Percentiles rank a stretch among this genome's conserved stretches.
Conservation (phyloP, 192 early-diverging fungal species). For the Gryganskiella cystojenkinii region DNA sequence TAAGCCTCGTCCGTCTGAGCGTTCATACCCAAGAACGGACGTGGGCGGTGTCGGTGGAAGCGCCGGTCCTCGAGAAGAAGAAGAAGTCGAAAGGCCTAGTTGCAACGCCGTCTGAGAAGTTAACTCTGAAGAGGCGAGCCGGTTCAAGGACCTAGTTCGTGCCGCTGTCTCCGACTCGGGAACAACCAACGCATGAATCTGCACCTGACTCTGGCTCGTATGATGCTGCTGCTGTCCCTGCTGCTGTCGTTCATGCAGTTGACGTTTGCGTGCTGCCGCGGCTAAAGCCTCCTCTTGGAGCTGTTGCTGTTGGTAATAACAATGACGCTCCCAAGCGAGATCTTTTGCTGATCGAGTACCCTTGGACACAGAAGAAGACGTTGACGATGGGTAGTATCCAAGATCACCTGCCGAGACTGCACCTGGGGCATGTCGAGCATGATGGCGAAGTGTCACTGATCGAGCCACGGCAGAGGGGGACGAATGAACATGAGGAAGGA, state of each 20-base stretch:
- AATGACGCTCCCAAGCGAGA: conserved; percentile 48
- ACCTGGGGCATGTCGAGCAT: background rate
- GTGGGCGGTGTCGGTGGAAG: no score
- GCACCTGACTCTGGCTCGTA: no score
- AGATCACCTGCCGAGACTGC: background rate
- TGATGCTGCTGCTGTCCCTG: background rate
- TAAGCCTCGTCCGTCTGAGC: no score
- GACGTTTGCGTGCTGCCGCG: background rate
- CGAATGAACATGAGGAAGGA: no score
- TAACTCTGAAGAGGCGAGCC: conserved; percentile 8
- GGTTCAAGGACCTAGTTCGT: conserved; percentile 24
- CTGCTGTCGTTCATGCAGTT: background rate
- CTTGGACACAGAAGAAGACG: background rate
- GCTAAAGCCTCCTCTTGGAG: conserved; percentile 24
- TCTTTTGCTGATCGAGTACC: conserved; percentile 20
- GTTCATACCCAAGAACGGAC: background rate
- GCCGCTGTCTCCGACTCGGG: background rate
- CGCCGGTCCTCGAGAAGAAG: background rate
- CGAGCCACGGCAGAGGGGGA: no score
- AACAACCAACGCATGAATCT: background rate
- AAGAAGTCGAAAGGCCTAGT: conserved; percentile 20
- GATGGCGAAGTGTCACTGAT: no score
- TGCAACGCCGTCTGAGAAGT: conserved; percentile 7
- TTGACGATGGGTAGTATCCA: background rate
- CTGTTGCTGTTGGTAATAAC: conserved; percentile 46